Conservation (phyloP, 179 eudicot species). For the Beta corolliflora region DNA sequence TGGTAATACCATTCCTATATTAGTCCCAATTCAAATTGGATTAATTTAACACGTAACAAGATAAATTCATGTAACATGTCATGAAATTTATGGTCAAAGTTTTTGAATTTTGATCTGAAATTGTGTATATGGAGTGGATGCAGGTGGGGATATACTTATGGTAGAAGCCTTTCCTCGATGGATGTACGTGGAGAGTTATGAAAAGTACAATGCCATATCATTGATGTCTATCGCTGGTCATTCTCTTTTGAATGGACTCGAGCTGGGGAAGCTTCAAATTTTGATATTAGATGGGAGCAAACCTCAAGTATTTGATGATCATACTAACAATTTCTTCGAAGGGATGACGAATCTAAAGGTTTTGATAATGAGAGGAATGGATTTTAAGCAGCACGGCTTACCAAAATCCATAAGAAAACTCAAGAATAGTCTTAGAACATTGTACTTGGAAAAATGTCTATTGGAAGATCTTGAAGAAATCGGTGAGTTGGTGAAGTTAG, state of each 20-base stretch:
- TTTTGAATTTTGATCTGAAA: too few species aligned
- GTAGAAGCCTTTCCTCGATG: slow-evolving; percentile 23
- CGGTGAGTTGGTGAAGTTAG: background rate
- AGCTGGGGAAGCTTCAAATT: slow-evolving; percentile 5
- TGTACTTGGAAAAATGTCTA: background rate
- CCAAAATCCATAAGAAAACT: slow-evolving; percentile 13
- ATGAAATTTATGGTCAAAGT: too few species aligned
- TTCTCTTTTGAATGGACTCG: slow-evolving; percentile 14
- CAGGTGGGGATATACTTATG: slow-evolving; percentile 1
- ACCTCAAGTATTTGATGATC: background rate
- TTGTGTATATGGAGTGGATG: background rate
- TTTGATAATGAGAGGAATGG: background rate
- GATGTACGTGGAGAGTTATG: background rate
- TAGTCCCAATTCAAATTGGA: too few species aligned
- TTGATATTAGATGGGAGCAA: background rate
- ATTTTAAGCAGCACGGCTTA: background rate
- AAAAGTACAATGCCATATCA: slow-evolving; percentile 18
- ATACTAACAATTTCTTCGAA: background rate
- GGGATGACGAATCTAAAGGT: slow-evolving; percentile 18
- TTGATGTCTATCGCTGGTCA: slow-evolving; percentile 12
- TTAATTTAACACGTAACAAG: too few species aligned
- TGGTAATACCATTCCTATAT: too few species aligned
- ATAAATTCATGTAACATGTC: too few species aligned
- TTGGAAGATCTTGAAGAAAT: background rate
- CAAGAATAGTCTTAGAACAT: slow-evolving; percentile 15